These are phyloP conservation scores for Backusella psychrophila DNA, from an alignment of 192 early-diverging fungal species.

Conservation along the genomic window DNA sequence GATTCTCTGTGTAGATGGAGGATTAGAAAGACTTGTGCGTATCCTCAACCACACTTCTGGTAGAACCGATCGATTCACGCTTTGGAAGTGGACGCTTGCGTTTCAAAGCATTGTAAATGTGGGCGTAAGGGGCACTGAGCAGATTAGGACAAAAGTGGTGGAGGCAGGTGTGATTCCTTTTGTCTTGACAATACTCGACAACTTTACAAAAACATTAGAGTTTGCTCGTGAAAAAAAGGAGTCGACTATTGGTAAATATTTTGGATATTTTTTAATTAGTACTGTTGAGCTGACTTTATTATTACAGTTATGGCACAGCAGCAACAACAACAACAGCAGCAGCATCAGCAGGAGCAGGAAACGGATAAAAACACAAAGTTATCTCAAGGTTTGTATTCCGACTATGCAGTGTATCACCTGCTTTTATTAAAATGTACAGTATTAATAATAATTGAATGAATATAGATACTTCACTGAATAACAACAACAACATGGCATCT, in stretches of 20 bases:
- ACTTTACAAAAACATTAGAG: constrained; percentile 53
- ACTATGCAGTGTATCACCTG: constrained; percentile 6
- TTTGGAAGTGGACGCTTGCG: constrained; percentile 81
- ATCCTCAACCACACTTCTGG: constrained; percentile 55
- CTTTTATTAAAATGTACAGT: not conserved
- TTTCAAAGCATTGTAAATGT: constrained; percentile 87
- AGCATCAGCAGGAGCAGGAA: not conserved
- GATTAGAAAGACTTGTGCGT: constrained; percentile 81
- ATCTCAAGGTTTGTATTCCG: constrained; percentile 25
- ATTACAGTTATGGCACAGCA: not conserved
- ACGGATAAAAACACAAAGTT: not conserved
- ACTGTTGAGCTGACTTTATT: not conserved
- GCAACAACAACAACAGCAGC: not conserved
- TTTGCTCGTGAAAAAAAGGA: constrained; percentile 12
- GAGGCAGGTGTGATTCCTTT: constrained; percentile 83
- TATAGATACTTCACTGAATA: not conserved
- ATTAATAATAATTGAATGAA: not conserved
- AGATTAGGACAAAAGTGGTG: constrained; percentile 80
- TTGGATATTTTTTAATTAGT: not conserved
- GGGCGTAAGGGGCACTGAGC: constrained; percentile 78
- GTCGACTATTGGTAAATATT: not conserved
- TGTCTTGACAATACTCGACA: constrained; percentile 74
- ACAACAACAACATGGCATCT: not conserved
- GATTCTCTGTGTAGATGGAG: constrained; percentile 84
- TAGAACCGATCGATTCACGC: constrained; percentile 57